Percentiles rank a stretch among this genome's conserved stretches.
phyloP scores from a whole-genome alignment of 257 asterid genomes.

The Leptodermis oblonga region DNA sequence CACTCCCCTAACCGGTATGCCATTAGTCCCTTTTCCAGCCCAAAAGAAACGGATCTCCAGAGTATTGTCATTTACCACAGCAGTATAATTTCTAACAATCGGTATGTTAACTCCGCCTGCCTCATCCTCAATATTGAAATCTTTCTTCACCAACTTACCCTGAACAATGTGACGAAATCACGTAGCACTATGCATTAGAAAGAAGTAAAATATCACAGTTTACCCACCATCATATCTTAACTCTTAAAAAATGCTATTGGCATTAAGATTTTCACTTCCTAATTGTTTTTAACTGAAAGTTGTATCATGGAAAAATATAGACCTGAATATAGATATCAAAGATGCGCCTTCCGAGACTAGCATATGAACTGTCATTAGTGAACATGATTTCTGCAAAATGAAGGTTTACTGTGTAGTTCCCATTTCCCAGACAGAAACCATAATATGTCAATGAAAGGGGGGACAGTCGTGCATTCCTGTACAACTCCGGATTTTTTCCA shows the following conservation, averaged over 20 bases:
- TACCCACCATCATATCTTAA: background rate
- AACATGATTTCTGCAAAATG: constrained; percentile 78
- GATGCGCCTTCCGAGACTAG: constrained; percentile 68
- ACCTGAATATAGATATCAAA: constrained; percentile 80
- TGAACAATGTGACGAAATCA: constrained; percentile 21
- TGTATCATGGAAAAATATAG: background rate
- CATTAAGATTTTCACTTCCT: no score
- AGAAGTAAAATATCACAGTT: background rate
- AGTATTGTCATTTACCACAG: constrained; percentile 41
- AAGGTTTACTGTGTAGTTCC: constrained; percentile 60
- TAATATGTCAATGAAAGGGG: constrained; percentile 40
- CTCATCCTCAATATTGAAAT: constrained; percentile 66
- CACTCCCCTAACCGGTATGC: constrained; percentile 60
- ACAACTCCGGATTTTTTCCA: constrained; percentile 16
- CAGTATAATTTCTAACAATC: constrained; percentile 36
- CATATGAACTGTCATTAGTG: constrained; percentile 36
- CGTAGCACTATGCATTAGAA: background rate
- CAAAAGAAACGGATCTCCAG: constrained; percentile 71
- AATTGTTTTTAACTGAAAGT: no score
- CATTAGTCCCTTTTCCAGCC: constrained; percentile 90
- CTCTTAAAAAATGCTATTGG: background rate
- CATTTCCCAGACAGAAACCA: constrained; percentile 54
- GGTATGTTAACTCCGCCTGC: constrained; percentile 74
- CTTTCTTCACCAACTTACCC: constrained; percentile 57
- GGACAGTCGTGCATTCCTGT: constrained; percentile 23